A percentile compares a stretch with the other conserved stretches of the same genome.
Evolutionary conservation across 768 basidiomycete species (phyloP).

Genomic region (Calocera cornea): DNA sequence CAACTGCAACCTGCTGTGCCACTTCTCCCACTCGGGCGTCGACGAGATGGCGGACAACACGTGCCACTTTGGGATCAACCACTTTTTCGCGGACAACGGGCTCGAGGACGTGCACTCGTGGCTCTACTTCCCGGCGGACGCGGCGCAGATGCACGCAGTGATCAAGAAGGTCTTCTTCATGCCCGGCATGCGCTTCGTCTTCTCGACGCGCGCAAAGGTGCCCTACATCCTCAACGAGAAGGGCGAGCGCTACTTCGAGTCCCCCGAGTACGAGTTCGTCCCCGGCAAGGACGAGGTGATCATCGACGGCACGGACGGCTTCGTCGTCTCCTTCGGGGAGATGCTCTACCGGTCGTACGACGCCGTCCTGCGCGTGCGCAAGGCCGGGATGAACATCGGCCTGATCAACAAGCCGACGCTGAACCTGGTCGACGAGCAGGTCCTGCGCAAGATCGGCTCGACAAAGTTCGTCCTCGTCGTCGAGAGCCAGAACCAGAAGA

Average conservation of each 20-base stretch:
- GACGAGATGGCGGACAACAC: conserved; percentile 44
- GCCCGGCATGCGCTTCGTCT: conserved; percentile 68
- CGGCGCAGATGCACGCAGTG: conserved; percentile 65
- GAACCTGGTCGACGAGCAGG: conserved; percentile 73
- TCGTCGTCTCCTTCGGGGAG: conserved; percentile 75
- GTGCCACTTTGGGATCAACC: conserved; percentile 58
- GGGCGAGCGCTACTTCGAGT: conserved; percentile 51
- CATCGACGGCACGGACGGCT: conserved; percentile 61
- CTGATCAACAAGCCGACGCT: conserved; percentile 76
- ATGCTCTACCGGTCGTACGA: conserved; percentile 76
- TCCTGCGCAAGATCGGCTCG: conserved; percentile 53
- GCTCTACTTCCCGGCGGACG: conserved; percentile 82
- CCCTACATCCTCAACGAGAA: conserved; percentile 73
- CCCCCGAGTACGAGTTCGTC: conserved; percentile 53
- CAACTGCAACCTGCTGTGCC: conserved; percentile 72
- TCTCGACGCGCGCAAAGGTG: conserved; percentile 81
- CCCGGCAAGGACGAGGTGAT: conserved; percentile 80
- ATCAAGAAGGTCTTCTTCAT: conserved; percentile 71
- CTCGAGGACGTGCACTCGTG: conserved; percentile 64
- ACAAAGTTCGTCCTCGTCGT: conserved; percentile 72
- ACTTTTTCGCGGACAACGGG: conserved; percentile 78
- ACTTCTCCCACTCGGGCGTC: conserved; percentile 75
- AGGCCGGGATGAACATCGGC: conserved; percentile 65
- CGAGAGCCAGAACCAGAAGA: conserved; percentile 80
- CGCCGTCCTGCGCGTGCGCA: conserved; percentile 59